Evolutionary conservation across 2,329 filamentous ascomycete species (phyloP).

Genomic region (Talaromyces sp.): DNA sequence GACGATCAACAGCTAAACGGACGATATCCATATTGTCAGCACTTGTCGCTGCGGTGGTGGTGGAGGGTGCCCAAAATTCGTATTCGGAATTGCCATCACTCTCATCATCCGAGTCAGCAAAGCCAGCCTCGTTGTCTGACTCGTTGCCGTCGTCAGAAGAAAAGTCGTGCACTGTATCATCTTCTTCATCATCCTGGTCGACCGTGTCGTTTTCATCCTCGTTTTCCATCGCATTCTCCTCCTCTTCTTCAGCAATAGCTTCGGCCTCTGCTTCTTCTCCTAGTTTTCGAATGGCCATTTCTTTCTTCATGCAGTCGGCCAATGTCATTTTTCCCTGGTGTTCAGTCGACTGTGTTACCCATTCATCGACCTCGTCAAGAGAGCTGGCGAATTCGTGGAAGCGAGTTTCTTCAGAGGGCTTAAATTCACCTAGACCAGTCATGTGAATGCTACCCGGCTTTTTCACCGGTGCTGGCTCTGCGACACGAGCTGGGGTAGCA

Average conservation of each 20-base stretch:
- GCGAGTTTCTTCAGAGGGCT: constrained; percentile 44
- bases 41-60: constrained; percentile 52
- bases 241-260: constrained; percentile 71
- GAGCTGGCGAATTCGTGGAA: constrained; percentile 95
- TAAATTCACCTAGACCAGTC: constrained; percentile 40
- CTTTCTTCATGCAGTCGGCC: constrained; percentile 83
- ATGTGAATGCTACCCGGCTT: constrained; percentile 33
- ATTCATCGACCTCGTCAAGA: constrained; percentile 79
- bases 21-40: constrained; percentile 53
- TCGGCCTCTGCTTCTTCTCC: constrained; percentile 91
- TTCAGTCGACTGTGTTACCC: constrained; percentile 72
- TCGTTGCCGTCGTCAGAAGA: constrained; percentile 67
- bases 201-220: constrained; percentile 59
- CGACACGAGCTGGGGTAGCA: constrained; percentile 4
- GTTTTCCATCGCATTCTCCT: constrained; percentile 54
- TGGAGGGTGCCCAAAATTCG: constrained; percentile 60
- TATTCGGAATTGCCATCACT: constrained; percentile 64
- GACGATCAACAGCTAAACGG: constrained; percentile 47
- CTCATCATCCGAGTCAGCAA: constrained; percentile 67
- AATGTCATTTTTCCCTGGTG: constrained; percentile 75
- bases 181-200: constrained; percentile 54
- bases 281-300: constrained; percentile 80
- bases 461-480: constrained; percentile 19
- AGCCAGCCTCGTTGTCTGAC: constrained; percentile 74
- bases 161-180: constrained; percentile 55